Evolutionary conservation across 169 alveolate genomes (phyloP), one percentile per base, ranked within the genome.

Genomic region (Eimeria acervulina): DNA sequence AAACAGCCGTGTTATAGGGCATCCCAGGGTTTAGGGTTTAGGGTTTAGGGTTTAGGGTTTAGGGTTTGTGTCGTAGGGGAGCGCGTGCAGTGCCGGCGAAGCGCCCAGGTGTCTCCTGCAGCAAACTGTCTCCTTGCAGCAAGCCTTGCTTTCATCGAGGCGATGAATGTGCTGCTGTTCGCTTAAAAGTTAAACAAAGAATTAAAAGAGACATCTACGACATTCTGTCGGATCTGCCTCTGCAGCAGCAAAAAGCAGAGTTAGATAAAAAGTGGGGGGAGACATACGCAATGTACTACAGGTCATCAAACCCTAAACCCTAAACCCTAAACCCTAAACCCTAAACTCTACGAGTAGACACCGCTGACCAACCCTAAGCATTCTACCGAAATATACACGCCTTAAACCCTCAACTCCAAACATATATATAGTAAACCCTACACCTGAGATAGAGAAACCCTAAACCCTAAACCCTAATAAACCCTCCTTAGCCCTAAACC

Each of bases 211-310:
- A 81, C 12, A 72, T 47, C n/a, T 31, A 47, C 19, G 81, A 78
- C 40, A n/a, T 83, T 63, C 80, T 78, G 2, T 28, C 28, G 6
- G 95, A 89, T 3, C 23, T 89, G 33, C 95, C 87, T 33, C n/a
- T 70, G 28, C 72, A 33, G 19, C 95, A 89, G 74, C 95, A 89
- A 36, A 89, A 89, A 55, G 72, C 68, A 28, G 95, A 89, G 21
- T 76, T 89, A 28, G 84, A 89, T 21, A 59, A 68, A 51, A 72
- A 33, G 33, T 89, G 95, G 95, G 10, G 1, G 23, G 84, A 89
- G 52, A 72, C 44, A 5, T 89, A 89, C 72, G 26, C 68, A 10
- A 4, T n/a, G 36, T 63, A n/a, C n/a, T n/a, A n/a, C n/a, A n/a
- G n/a, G n/a, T n/a, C n/a, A n/a, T n/a, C n/a, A 63, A 6, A 63